phyloP scores from a whole-genome alignment of 2,329 filamentous ascomycete species.

The Hypoxylon sp. region DNA sequence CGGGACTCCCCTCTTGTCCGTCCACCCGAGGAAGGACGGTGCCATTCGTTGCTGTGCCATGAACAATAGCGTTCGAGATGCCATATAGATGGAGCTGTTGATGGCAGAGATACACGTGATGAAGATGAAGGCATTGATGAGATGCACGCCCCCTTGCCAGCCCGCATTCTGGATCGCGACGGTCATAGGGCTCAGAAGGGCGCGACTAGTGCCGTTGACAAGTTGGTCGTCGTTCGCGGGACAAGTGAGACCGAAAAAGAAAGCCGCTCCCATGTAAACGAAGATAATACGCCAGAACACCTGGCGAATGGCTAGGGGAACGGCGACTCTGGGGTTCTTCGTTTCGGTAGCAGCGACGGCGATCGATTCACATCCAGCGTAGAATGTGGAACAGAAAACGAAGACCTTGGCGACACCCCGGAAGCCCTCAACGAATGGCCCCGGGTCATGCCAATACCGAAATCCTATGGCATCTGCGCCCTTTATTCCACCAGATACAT shows the following conservation, averaged over 20 bases:
- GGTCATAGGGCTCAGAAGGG: constrained; percentile 76
- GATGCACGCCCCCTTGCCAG: constrained; percentile 75
- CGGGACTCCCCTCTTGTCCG: constrained; percentile 68
- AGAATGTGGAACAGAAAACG: constrained; percentile 75
- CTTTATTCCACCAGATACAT: constrained; percentile 71
- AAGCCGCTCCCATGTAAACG: constrained; percentile 73
- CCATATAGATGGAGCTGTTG: constrained; percentile 81
- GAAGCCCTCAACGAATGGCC: constrained; percentile 75
- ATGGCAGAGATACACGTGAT: constrained; percentile 75
- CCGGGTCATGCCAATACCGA: constrained; percentile 75
- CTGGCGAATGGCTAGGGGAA: constrained; percentile 67
- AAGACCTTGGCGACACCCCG: constrained; percentile 71
- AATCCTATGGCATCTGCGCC: constrained; percentile 72
- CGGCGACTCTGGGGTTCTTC: constrained; percentile 63
- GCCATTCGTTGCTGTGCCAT: constrained; percentile 79
- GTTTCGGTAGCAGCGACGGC: constrained; percentile 69
- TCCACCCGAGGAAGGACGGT: constrained; percentile 73
- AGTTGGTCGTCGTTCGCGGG: constrained; percentile 73
- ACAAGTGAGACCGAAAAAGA: constrained; percentile 79
- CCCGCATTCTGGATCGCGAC: constrained; percentile 78
- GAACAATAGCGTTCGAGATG: constrained; percentile 76
- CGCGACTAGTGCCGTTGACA: constrained; percentile 67
- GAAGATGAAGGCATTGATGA: constrained; percentile 82
- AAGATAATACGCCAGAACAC: constrained; percentile 70
- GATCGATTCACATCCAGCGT: constrained; percentile 69